Evolutionary conservation across 139 green algal genomes (phyloP).

Genomic region (Nannochloris sp.): DNA sequence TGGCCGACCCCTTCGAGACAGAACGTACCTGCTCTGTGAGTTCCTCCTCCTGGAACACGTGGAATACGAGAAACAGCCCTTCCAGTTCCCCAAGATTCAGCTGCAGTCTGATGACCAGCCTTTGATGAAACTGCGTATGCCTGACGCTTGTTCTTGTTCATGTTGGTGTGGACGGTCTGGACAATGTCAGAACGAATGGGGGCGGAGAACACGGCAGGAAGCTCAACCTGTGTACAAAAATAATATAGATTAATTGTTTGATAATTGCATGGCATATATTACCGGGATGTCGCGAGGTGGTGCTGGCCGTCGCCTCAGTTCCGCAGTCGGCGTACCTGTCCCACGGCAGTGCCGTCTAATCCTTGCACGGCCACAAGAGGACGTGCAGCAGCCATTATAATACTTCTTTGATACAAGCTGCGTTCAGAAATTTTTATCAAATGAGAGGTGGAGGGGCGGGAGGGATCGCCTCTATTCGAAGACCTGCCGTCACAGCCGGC

Average conservation of each 20-base stretch:
- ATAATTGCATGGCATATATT: background rate
- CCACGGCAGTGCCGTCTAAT: conserved; percentile 27
- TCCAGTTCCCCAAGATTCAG: conserved; percentile 98
- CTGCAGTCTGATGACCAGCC: conserved; percentile 93
- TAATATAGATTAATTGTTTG: conserved; percentile 3
- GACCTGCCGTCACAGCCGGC: background rate
- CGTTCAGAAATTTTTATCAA: background rate
- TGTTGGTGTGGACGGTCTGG: conserved; percentile 75
- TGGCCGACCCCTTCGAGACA: background rate
- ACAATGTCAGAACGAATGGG: conserved; percentile 91
- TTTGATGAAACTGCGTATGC: conserved; percentile 87
- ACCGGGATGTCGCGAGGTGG: too few species aligned
- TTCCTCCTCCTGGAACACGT: conserved; percentile 92
- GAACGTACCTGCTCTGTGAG: conserved; percentile 70
- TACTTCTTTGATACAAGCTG: background rate
- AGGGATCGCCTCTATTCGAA: background rate
- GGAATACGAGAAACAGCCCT: conserved; percentile 99
- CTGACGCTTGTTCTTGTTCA: conserved; percentile 96
- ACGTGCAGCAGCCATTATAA: conserved; percentile 56
- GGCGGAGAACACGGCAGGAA: conserved; percentile 85
- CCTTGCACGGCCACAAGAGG: conserved; percentile 81
- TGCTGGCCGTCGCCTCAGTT: background rate
- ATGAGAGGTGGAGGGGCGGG: background rate
- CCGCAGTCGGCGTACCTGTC: conserved; percentile 5
- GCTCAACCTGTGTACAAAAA: conserved; percentile 40